Conservation (phyloP, 108 stramenopile genomes). For the Nitzschia sp. region DNA sequence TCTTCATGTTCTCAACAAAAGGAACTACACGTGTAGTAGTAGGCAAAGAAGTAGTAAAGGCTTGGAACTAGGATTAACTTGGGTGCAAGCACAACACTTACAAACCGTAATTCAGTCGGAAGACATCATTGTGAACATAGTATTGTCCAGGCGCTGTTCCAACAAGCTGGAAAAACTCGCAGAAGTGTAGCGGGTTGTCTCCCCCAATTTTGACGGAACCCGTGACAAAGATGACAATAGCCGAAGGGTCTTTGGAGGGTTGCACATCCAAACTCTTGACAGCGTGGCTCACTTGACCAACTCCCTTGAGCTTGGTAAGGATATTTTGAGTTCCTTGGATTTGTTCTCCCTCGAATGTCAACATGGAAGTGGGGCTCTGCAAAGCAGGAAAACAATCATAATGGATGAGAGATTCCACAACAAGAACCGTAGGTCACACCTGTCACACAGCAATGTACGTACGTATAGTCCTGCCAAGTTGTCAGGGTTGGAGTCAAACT, state of each 20-base stretch:
- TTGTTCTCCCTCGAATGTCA: slow-evolving; percentile 87
- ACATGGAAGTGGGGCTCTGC: slow-evolving; percentile 65
- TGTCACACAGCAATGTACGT: slow-evolving; percentile 35
- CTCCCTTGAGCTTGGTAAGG: slow-evolving; percentile 60
- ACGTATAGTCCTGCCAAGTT: slow-evolving; percentile 75
- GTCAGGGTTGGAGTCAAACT: slow-evolving; percentile 61
- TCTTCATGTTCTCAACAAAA: too few relatives aligned
- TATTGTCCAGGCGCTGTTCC: slow-evolving; percentile 80
- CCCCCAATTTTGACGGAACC: slow-evolving; percentile 78
- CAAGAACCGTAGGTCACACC: background rate
- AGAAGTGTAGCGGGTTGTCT: slow-evolving; percentile 93
- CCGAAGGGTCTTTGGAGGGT: slow-evolving; percentile 56
- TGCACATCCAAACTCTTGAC: slow-evolving; percentile 88
- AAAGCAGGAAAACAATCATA: background rate
- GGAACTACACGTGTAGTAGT: too few relatives aligned
- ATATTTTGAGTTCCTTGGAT: slow-evolving; percentile 64
- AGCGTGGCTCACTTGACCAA: slow-evolving; percentile 65
- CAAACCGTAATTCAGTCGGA: slow-evolving; percentile 93
- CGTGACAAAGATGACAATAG: slow-evolving; percentile 85
- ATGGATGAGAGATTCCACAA: background rate
- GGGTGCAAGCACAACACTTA: slow-evolving; percentile 19
- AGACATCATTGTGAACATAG: slow-evolving; percentile 93
- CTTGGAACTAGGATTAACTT: too few relatives aligned
- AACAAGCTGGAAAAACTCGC: slow-evolving; percentile 91
- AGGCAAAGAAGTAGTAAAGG: too few relatives aligned